Conservation (phyloP, 2,329 filamentous ascomycete genomes). For the Helicocarpus griseus region DNA sequence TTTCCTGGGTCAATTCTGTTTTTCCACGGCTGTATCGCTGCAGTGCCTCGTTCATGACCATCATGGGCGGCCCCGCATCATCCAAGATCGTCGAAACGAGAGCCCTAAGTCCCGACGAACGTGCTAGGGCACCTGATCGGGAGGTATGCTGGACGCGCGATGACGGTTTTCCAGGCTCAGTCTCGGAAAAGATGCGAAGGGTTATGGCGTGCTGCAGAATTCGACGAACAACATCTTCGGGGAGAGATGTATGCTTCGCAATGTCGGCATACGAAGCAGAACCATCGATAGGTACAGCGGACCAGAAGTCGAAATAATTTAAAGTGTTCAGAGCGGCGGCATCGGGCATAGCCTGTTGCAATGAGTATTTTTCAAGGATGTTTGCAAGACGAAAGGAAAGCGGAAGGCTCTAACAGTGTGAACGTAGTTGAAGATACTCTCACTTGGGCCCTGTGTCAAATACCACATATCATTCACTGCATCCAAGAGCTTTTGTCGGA, state of each 20-base stretch:
- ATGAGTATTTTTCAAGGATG: neutral
- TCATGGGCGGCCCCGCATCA: conserved; percentile 6
- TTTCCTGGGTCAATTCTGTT: conserved; percentile 2
- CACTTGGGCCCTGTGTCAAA: conserved; percentile 40
- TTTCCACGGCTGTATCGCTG: conserved; percentile 7
- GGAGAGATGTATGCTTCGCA: conserved; percentile 28
- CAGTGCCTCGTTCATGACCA: conserved; percentile 8
- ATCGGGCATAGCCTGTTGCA: conserved; percentile 35
- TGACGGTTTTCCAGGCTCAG: conserved; percentile 7
- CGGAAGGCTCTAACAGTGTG: conserved; percentile 2
- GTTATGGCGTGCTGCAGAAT: conserved; percentile 32
- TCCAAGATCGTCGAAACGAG: conserved; percentile 6
- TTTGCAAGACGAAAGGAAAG: neutral
- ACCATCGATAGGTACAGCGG: conserved; percentile 40
- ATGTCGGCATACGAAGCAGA: conserved; percentile 36
- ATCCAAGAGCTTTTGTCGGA: conserved; percentile 37
- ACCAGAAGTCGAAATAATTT: conserved; percentile 46
- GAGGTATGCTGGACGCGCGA: conserved; percentile 6
- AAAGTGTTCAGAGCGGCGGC: conserved; percentile 38
- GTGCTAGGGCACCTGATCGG: conserved; percentile 6
- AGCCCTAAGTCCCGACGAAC: conserved; percentile 4
- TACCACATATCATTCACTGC: conserved; percentile 39
- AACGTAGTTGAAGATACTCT: conserved; percentile 34
- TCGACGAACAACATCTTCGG: conserved; percentile 30
- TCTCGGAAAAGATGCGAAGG: conserved; percentile 25